Base-by-base conservation (phyloP, 2,329 filamentous ascomycete species). In the Beauveria varroae region DNA sequence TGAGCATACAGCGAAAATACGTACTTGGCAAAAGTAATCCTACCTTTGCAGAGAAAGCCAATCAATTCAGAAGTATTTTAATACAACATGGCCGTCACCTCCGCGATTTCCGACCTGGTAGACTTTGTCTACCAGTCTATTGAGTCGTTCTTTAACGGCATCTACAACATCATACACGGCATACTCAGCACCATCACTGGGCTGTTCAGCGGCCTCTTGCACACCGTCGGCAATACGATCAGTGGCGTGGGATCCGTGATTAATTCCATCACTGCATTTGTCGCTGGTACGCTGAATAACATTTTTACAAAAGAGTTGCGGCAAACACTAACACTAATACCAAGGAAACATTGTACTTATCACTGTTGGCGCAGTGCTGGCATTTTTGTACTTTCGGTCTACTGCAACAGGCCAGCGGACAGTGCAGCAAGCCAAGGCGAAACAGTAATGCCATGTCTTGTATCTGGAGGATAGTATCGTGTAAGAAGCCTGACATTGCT, bases 111-210 rank as follows among this genome's bases (percentile, higher is more conserved):
- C 22, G 55, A 58, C 44, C 46, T 58, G 22, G 3, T 58, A 12
- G 28, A 58, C 44, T 58, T 58, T 14, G 4, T 58, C 44, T 58
- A 50, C 30, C 28, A 58, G 46, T 20, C 44, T 22, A 58, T 58
- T 14, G 44, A 16, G 5, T 58, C 55, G 0, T 34, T 58, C 6
- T 58, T 58, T 24, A 49, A 28, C 22, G 55, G 55, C 20, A 50
- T 58, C 28, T 58, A 41, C 34, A 24, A 30, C 34, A 50, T 58
- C 24, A 58, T 58, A 6, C 30, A 50, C 18, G 55, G 30, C 30
- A 8, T 58, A 9, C 34, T 58, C 55, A 58, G 22, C 22, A 41
- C 28, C 46, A 50, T 58, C 18, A 50, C 44, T 14, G 55, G 55
- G 22, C 28, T 50, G 34, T 16, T 58, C 30, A 50, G 44, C 30